These are phyloP conservation scores for Globisporangium acanthophoron DNA, from an alignment of 352 stramenopile genomes.

Conservation along the genomic window DNA sequence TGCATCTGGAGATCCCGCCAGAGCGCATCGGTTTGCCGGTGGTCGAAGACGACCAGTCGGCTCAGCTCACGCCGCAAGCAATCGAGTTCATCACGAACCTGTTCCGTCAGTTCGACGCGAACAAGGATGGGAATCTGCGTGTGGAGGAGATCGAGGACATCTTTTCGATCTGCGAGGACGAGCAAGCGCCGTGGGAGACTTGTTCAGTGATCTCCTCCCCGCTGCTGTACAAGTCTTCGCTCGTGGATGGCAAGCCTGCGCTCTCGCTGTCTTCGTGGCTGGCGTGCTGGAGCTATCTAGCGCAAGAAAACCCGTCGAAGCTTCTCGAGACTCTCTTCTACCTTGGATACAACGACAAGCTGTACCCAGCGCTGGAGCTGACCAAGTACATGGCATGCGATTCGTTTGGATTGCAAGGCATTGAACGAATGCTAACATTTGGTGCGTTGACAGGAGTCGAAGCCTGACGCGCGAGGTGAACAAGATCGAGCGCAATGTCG, in stretches of 20 bases:
- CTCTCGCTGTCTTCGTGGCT: slow-evolving; percentile 59
- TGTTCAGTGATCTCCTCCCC: slow-evolving; percentile 52
- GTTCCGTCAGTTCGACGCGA: slow-evolving; percentile 78
- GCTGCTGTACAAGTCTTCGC: slow-evolving; percentile 45
- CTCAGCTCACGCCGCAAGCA: slow-evolving; percentile 63
- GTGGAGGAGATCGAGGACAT: slow-evolving; percentile 69
- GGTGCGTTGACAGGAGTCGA: slow-evolving; percentile 23
- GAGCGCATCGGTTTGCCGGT: slow-evolving; percentile 49
- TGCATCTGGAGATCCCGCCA: slow-evolving; percentile 69
- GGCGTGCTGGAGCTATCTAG: slow-evolving; percentile 66
- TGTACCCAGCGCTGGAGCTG: slow-evolving; percentile 56
- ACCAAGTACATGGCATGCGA: slow-evolving; percentile 33
- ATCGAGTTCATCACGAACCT: slow-evolving; percentile 69
- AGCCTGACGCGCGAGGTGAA: slow-evolving; percentile 47
- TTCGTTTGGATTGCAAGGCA: neutral
- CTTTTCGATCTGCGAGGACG: slow-evolving; percentile 82
- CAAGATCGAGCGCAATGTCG: slow-evolving; percentile 59
- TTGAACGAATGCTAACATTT: neutral
- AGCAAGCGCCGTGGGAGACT: slow-evolving; percentile 57
- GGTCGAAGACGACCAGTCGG: slow-evolving; percentile 69
- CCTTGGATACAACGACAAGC: slow-evolving; percentile 76
- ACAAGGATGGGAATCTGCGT: slow-evolving; percentile 72
- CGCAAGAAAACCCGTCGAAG: slow-evolving; percentile 69
- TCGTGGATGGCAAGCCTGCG: slow-evolving; percentile 46
- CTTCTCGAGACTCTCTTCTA: slow-evolving; percentile 79